Base-by-base conservation (phyloP, 345 rosid genomes). In the Bretschneidera sinensis region DNA sequence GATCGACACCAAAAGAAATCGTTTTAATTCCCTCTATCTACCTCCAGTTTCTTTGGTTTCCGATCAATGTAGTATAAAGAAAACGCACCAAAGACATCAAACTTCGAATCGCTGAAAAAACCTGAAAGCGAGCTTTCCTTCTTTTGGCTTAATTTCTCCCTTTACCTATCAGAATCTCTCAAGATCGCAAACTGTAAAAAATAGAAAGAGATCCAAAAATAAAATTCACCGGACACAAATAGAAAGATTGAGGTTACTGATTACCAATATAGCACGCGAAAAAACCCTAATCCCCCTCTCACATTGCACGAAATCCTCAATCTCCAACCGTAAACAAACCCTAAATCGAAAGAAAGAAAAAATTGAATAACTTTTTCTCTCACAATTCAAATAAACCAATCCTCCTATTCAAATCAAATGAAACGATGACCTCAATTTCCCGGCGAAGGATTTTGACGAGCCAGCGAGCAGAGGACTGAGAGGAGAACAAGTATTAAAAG, bases 151-250 rank as follows among this genome's bases (percentile, higher is more conserved):
- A 4, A 7, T 55, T 48, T 16, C 24, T 0, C 21, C 21, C 20
- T 24, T 35, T 21, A 22, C 66, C 63, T 0, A 33, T 16, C 57
- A 23, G 57, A 63, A 60, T 43, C 78, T 57, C 45, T 23, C 34
- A 39, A 79, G 80, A 73, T 69, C 78, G 72, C 15, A 71, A 54
- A 47, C 48, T 62, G 52, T 71, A 19, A 67, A 55, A 66, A 25
- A 35, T 62, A 48, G 49, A 51, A 39, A 25, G 51, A 50, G 50
- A 64, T 64, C 61, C 48, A 11, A 21, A 51, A 20, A 18, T 0
- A 14, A 14, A 9, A 16, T 7, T 24, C 45, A 17, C 18, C 4
- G 6, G 25, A 34, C 56, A 49, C 22, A 17, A 59, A 51, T 25
- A 18, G n/a, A 55, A 23, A 21, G 14, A 39, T 35, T 24, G 7